Evolutionary conservation across 495 filamentous ascomycete genomes (phyloP).

Genomic region (Halenospora varia): DNA sequence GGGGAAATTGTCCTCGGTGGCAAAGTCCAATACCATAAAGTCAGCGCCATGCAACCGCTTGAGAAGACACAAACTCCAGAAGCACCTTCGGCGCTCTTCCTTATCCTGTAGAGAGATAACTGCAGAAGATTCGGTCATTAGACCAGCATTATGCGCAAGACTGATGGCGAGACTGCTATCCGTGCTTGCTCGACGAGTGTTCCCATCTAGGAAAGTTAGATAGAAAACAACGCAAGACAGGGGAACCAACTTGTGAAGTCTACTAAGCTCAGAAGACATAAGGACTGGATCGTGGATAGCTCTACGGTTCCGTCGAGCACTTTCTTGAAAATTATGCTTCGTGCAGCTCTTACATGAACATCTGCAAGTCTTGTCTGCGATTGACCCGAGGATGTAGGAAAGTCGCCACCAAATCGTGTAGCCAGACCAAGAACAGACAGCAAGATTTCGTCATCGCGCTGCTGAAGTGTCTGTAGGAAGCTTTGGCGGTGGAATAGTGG

Average conservation of each 20-base stretch:
- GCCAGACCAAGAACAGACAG: slow-evolving; percentile 38
- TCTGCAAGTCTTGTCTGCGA: slow-evolving; percentile 23
- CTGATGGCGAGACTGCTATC: slow-evolving; percentile 45
- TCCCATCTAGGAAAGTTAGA: slow-evolving; percentile 32
- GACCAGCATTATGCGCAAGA: slow-evolving; percentile 40
- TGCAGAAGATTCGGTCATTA: slow-evolving; percentile 31
- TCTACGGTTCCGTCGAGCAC: slow-evolving; percentile 42
- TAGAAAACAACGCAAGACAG: neutral
- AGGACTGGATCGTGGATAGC: slow-evolving; percentile 42
- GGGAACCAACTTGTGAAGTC: slow-evolving; percentile 39
- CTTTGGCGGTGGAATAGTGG: slow-evolving; percentile 38
- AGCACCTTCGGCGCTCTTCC: slow-evolving; percentile 44
- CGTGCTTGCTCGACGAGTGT: slow-evolving; percentile 44
- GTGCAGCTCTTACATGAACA: slow-evolving; percentile 40
- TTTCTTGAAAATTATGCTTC: slow-evolving; percentile 38
- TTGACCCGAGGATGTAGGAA: slow-evolving; percentile 15
- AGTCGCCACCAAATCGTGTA: slow-evolving; percentile 31
- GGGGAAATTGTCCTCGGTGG: slow-evolving; percentile 33
- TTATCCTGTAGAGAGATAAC: slow-evolving; percentile 20
- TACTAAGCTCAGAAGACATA: slow-evolving; percentile 42
- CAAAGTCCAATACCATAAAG: slow-evolving; percentile 35
- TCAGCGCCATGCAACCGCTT: slow-evolving; percentile 43
- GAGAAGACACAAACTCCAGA: slow-evolving; percentile 46
- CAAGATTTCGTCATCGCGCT: slow-evolving; percentile 37
- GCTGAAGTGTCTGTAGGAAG: slow-evolving; percentile 33